A percentile compares a stretch with the other conserved stretches of the same genome.
phyloP scores from a whole-genome alignment of 179 eudicot species.

The Silene coronaria region DNA sequence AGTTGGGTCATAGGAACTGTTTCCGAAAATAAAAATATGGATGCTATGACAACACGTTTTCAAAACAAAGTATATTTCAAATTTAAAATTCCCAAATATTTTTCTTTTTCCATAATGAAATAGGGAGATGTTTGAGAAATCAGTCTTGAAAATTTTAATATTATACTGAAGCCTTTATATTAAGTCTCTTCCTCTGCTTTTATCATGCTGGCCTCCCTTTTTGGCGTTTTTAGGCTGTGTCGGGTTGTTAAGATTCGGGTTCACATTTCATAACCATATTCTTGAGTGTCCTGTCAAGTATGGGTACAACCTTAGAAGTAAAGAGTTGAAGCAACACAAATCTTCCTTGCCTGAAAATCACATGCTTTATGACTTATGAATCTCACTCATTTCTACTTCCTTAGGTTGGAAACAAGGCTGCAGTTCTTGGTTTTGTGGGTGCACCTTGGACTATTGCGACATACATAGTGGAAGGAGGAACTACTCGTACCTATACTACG shows the following conservation, averaged over 20 bases:
- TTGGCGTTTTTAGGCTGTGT: no score
- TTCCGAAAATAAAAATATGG: neutral
- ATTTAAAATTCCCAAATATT: no score
- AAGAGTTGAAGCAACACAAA: neutral
- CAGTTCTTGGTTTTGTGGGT: constrained; percentile 92
- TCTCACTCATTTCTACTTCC: constrained; percentile 20
- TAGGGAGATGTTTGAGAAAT: neutral
- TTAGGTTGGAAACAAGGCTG: constrained; percentile 83
- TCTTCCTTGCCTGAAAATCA: constrained; percentile 16
- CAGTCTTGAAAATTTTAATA: neutral
- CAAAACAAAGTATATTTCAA: no score
- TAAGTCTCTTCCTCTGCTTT: neutral
- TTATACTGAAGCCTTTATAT: neutral
- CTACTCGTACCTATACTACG: constrained; percentile 79
- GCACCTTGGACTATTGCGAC: constrained; percentile 99
- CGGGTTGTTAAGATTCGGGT: no score
- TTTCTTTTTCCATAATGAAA: neutral
- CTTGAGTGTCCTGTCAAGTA: no score
- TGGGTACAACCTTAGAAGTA: neutral
- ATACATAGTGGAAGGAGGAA: constrained; percentile 93
- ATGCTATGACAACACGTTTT: neutral
- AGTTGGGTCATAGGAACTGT: neutral
- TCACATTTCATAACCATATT: no score
- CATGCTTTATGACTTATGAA: constrained; percentile 13
- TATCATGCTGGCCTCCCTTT: no score